phyloP scores from a whole-genome alignment of 2,329 filamentous ascomycete species.

The Aspergillus carbonarius region DNA sequence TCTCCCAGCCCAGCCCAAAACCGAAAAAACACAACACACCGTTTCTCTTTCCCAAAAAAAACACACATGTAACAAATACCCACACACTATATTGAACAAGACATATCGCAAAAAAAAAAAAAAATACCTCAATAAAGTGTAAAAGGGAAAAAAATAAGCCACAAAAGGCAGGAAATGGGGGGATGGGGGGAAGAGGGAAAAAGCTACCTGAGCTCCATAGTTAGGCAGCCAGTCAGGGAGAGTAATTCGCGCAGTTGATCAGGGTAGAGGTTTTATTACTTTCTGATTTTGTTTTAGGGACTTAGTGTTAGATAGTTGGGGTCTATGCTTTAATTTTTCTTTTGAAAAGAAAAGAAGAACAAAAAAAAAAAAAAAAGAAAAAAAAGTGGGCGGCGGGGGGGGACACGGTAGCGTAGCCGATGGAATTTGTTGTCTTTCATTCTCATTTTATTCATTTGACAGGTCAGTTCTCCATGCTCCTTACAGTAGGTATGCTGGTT shows the following conservation, averaged over 20 bases:
- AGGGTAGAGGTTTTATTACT: background rate
- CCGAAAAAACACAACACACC: background rate
- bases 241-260: conserved; percentile 28
- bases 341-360: too few relatives aligned
- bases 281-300: too few relatives aligned
- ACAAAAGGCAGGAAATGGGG: background rate
- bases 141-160: background rate
- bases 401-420: too few relatives aligned
- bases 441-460: too few relatives aligned
- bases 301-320: too few relatives aligned
- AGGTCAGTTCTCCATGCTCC: too few relatives aligned
- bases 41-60: background rate
- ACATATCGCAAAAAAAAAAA: background rate
- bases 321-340: background rate
- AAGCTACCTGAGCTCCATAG: background rate
- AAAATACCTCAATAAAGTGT: background rate
- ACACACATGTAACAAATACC: background rate
- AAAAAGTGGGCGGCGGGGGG: too few relatives aligned
- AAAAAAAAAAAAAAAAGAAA: too few relatives aligned
- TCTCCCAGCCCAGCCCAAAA: too few relatives aligned
- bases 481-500: too few relatives aligned
- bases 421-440: too few relatives aligned
- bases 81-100: background rate
- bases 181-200: background rate
- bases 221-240: conserved; percentile 12